A percentile compares a stretch with the other conserved stretches of the same genome.
phyloP scores from a whole-genome alignment of 139 green algal species.

The Tetradesmus obliquus region DNA sequence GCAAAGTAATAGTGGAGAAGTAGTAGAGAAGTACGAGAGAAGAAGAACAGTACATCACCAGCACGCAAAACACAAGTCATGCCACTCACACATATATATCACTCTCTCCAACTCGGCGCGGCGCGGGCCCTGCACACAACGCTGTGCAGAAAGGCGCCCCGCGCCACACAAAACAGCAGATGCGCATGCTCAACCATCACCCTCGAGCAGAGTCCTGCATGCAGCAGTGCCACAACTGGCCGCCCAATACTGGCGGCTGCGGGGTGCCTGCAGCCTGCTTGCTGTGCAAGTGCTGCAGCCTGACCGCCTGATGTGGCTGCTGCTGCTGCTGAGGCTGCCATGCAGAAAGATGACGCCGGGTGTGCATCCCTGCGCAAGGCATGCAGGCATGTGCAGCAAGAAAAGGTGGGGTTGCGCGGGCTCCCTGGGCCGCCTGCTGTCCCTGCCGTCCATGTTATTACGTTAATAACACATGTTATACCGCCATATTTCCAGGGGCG shows the following conservation, averaged over 20 bases:
- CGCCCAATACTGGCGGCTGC: neutral
- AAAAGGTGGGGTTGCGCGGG: neutral
- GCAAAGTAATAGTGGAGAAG: neutral
- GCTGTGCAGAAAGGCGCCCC: neutral
- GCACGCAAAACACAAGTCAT: neutral
- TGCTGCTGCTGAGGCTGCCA: neutral
- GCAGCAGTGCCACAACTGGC: neutral
- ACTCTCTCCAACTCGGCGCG: neutral
- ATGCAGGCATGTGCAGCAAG: neutral
- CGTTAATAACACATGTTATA: neutral
- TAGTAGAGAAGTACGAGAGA: neutral
- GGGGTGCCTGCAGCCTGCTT: neutral
- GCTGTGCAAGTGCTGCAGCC: neutral
- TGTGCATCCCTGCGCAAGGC: slow-evolving; percentile 1
- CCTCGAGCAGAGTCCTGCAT: neutral
- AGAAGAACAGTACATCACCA: neutral
- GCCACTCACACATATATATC: neutral
- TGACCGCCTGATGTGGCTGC: neutral
- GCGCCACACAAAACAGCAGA: neutral
- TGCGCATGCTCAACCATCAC: neutral
- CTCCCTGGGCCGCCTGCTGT: neutral
- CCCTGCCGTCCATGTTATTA: neutral
- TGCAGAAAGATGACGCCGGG: neutral
- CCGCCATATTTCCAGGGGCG: neutral
- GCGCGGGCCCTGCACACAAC: neutral